phyloP scores from a whole-genome alignment of 345 rosid species.

The Aurinia saxatilis region DNA sequence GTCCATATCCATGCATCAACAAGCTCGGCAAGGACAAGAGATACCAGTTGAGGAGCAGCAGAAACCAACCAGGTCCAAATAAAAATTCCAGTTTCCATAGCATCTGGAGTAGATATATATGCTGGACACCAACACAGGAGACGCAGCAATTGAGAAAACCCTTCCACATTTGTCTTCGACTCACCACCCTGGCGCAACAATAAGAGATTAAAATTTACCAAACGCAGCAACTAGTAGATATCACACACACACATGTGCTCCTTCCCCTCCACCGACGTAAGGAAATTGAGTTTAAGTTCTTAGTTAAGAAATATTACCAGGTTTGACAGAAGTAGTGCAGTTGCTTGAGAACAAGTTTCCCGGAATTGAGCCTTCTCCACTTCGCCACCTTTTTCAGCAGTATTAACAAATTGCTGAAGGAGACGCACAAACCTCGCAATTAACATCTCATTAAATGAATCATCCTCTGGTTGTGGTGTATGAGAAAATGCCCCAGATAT shows the following conservation, averaged over 20 bases:
- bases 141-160: constrained; percentile 87
- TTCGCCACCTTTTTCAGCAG: constrained; percentile 85
- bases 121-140: constrained; percentile 99
- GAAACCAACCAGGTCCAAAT: constrained; percentile 99
- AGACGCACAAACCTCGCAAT: constrained; percentile 76
- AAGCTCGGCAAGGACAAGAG: constrained; percentile 94
- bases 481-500: constrained; percentile 90
- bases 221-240: constrained; percentile 9
- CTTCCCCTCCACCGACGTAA: background rate
- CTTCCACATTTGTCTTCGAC: constrained; percentile 75
- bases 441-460: constrained; percentile 83
- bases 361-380: constrained; percentile 85
- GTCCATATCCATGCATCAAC: constrained; percentile 99
- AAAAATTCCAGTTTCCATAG: constrained; percentile 96
- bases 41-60: constrained; percentile 90
- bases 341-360: constrained; percentile 90
- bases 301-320: constrained; percentile 48
- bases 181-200: constrained; percentile 48
- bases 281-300: background rate
- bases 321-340: constrained; percentile 89
- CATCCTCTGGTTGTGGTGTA: constrained; percentile 59
- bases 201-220: constrained; percentile 17
- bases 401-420: constrained; percentile 88
- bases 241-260: constrained; percentile 11
- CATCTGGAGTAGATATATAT: constrained; percentile 84